Evolutionary conservation across 768 basidiomycete species (phyloP).

Genomic region (Cystofilobasidium ferigula): DNA sequence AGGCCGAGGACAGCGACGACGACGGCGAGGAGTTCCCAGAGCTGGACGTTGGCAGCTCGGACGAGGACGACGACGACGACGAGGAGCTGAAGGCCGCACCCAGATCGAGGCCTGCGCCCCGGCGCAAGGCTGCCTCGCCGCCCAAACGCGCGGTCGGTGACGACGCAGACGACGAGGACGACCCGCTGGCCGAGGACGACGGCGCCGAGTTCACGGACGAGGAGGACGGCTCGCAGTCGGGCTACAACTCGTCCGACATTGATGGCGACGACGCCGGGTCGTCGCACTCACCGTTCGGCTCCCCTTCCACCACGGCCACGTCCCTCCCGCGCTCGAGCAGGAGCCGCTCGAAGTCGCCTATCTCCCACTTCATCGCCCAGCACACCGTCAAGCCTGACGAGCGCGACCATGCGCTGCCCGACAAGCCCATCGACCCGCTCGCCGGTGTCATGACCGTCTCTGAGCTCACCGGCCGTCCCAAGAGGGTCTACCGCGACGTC

Average conservation of each 20-base stretch:
- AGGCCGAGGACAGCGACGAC: conserved; percentile 49
- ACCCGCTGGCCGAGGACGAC: conserved; percentile 24
- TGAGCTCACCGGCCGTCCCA: conserved; percentile 35
- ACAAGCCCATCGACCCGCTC: conserved; percentile 26
- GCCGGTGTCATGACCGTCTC: conserved; percentile 32
- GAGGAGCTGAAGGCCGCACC: conserved; percentile 7
- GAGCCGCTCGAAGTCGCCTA: conserved; percentile 31
- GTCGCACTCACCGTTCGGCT: conserved; percentile 29
- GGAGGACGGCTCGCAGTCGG: conserved; percentile 36
- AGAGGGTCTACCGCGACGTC: conserved; percentile 38
- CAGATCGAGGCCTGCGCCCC: conserved; percentile 19
- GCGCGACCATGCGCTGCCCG: conserved; percentile 18
- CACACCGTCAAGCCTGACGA: conserved; percentile 38
- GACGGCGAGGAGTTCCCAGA: conserved; percentile 64
- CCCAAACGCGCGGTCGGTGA: not conserved
- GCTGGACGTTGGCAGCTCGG: conserved; percentile 42
- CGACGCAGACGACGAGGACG: conserved; percentile 24
- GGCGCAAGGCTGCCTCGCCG: conserved; percentile 24
- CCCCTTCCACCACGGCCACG: conserved; percentile 14
- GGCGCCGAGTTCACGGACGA: conserved; percentile 27
- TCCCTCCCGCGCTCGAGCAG: conserved; percentile 28
- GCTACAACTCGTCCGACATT: conserved; percentile 41
- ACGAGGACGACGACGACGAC: conserved; percentile 30
- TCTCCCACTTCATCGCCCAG: conserved; percentile 32
- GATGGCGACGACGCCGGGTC: conserved; percentile 29